phyloP scores from a whole-genome alignment of 495 filamentous ascomycete species.

The Rostrohypoxylon terebratum region DNA sequence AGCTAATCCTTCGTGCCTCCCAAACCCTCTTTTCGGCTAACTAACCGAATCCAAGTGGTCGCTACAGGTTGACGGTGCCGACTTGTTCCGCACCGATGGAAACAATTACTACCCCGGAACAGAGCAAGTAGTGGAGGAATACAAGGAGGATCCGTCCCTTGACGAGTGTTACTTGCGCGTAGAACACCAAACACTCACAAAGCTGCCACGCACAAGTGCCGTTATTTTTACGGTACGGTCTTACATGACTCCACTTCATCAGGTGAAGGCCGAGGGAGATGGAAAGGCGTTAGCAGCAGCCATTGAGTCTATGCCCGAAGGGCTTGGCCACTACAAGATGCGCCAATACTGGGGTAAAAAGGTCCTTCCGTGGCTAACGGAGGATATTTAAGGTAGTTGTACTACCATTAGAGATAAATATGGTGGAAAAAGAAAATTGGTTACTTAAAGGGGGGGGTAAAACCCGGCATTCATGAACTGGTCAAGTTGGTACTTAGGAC shows the following conservation, averaged over 20 bases:
- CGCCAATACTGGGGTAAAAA: slow-evolving; percentile 65
- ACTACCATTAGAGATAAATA: background rate
- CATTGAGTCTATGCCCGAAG: slow-evolving; percentile 70
- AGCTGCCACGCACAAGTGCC: slow-evolving; percentile 70
- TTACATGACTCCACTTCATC: slow-evolving; percentile 72
- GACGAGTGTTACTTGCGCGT: slow-evolving; percentile 62
- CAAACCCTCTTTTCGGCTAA: background rate
- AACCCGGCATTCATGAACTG: background rate
- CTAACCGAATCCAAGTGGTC: slow-evolving; percentile 33
- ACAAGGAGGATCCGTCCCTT: slow-evolving; percentile 24
- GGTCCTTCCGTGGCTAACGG: slow-evolving; percentile 32
- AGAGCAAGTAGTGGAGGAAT: slow-evolving; percentile 7
- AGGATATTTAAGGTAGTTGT: slow-evolving; percentile 10
- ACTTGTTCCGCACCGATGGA: slow-evolving; percentile 38
- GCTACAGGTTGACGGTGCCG: slow-evolving; percentile 36
- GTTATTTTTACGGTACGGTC: slow-evolving; percentile 78
- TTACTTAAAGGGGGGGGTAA: background rate
- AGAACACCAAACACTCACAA: slow-evolving; percentile 78
- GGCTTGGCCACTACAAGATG: slow-evolving; percentile 72
- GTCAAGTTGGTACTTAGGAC: no score
- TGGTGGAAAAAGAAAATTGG: background rate
- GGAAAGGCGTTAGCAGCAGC: slow-evolving; percentile 70
- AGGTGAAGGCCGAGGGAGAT: slow-evolving; percentile 72
- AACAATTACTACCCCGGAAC: slow-evolving; percentile 39
- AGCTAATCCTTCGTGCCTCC: background rate